These are phyloP conservation scores for Coemansia sp. DNA, from an alignment of 192 early-diverging fungal species.

Conservation along the genomic window DNA sequence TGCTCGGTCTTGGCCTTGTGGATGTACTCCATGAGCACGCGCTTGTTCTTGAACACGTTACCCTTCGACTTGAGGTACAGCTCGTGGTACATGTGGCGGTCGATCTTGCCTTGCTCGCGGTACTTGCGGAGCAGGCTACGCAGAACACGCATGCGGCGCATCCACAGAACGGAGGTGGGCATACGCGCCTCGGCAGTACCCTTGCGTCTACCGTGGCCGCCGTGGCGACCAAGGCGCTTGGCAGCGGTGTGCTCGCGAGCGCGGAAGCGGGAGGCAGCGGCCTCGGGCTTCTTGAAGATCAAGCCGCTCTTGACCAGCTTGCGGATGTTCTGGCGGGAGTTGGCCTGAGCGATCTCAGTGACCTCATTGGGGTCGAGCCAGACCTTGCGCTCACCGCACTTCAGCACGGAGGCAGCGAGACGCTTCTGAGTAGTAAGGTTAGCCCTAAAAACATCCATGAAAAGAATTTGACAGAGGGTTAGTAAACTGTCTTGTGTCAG, in stretches of 20 bases:
- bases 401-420: slow-evolving; percentile 94
- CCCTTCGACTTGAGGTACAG: slow-evolving; percentile 99
- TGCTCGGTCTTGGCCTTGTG: slow-evolving; percentile 99
- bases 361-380: slow-evolving; percentile 99
- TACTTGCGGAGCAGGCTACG: slow-evolving; percentile 95
- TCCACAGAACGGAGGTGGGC: slow-evolving; percentile 94
- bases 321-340: slow-evolving; percentile 97
- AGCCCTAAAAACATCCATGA: slow-evolving; percentile 50
- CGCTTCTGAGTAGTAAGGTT: slow-evolving; percentile 90
- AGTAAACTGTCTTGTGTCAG: not conserved
- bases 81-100: slow-evolving; percentile 96
- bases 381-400: slow-evolving; percentile 97
- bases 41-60: slow-evolving; percentile 99
- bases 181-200: slow-evolving; percentile 99
- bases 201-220: slow-evolving; percentile 88
- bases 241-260: slow-evolving; percentile 87
- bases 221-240: slow-evolving; percentile 97
- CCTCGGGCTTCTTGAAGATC: slow-evolving; percentile 92
- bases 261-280: slow-evolving; percentile 89
- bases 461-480: not conserved
- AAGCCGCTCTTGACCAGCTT: slow-evolving; percentile 97
- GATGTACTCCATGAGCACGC: slow-evolving; percentile 99
- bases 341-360: slow-evolving; percentile 92
- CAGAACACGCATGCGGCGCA: slow-evolving; percentile 96
- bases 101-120: slow-evolving; percentile 97